These are phyloP conservation scores for Pseudocercospora macadamiae DNA, from an alignment of 2,329 filamentous ascomycete species.

Conservation along the genomic window DNA sequence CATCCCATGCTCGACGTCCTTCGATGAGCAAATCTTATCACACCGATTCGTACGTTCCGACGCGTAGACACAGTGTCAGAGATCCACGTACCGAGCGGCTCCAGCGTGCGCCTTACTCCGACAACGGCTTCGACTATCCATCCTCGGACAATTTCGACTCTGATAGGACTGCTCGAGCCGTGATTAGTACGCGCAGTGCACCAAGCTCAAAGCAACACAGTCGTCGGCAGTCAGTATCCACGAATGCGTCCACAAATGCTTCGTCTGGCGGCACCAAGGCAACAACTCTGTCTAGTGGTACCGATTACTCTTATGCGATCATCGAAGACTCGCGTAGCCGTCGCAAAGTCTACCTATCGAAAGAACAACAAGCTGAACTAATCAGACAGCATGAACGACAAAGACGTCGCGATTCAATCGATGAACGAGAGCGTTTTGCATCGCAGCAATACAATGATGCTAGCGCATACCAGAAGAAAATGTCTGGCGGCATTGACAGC, in stretches of 20 bases:
- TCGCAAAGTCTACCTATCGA: slow-evolving; percentile 30
- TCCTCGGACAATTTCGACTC: slow-evolving; percentile 33
- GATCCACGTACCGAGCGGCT: slow-evolving; percentile 1
- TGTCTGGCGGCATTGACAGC: slow-evolving; percentile 24
- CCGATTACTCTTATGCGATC: slow-evolving; percentile 30
- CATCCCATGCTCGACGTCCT: background rate
- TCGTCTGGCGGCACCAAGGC: slow-evolving; percentile 37
- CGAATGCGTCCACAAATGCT: slow-evolving; percentile 32
- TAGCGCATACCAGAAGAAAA: slow-evolving; percentile 30
- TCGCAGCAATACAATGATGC: slow-evolving; percentile 1
- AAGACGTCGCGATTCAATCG: slow-evolving; percentile 19
- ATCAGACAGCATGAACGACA: slow-evolving; percentile 21
- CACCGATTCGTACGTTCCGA: slow-evolving; percentile 1
- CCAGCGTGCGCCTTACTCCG: slow-evolving; percentile 19
- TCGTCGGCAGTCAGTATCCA: slow-evolving; percentile 39
- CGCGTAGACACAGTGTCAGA: background rate
- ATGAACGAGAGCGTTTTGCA: slow-evolving; percentile 27
- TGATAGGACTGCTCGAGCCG: slow-evolving; percentile 29
- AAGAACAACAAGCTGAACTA: slow-evolving; percentile 28
- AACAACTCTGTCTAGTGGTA: slow-evolving; percentile 27
- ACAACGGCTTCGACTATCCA: slow-evolving; percentile 22
- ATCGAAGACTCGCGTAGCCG: slow-evolving; percentile 33
- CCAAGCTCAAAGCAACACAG: slow-evolving; percentile 22
- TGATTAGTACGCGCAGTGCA: slow-evolving; percentile 27
- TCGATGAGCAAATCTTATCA: slow-evolving; percentile 5